Evolutionary conservation across 148 eudicot genomes (phyloP), one percentile per base, ranked within the genome.

Genomic region (Cornus controversa): DNA sequence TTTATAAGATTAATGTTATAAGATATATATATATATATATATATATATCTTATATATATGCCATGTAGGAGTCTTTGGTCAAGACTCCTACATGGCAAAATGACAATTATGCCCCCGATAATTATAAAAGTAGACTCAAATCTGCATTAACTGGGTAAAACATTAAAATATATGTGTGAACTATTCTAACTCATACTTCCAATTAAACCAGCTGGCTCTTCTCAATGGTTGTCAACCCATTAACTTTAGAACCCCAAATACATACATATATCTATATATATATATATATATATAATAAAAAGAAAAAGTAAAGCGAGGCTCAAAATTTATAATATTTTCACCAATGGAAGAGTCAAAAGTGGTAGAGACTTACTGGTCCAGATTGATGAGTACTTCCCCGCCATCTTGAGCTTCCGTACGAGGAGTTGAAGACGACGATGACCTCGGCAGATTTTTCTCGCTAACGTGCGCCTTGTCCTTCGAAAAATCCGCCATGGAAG

Each of bases 321-420:
- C 1, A 16, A 54, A 54, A 54, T 11, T 20, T 14, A n/a, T n/a
- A 2, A 54, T 14, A 54, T 3, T 54, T 54, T 14, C 18, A 54
- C 20, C 60, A 54, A 14, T n/a, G 22, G 22, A 54, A 60, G 25
- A 18, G 64, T 60, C 26, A 68, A 57, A 69, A 20, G 50, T 36
- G n/a, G 26, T 31, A 47, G 60, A 47, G 60, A 87, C 97, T 86
- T 82, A 94, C 98, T 92, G 98, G 79, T 94, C 93, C 69, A 94
- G 88, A 78, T 91, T 84, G 76, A 94, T 85, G 65, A 86, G 66
- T 69, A 80, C 83, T 37, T 62, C 74, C 28, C 74, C 83, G 16
- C 60, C 84, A 37, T 80, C 89, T 72, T 40, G 80, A 76, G 36
- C 73, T 23, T 60, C 76, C 60, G 16, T 15, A 34, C 47, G 66